These are phyloP conservation scores for Epicoccum nigrum DNA, from an alignment of 2,329 filamentous ascomycete genomes.

Conservation along the genomic window DNA sequence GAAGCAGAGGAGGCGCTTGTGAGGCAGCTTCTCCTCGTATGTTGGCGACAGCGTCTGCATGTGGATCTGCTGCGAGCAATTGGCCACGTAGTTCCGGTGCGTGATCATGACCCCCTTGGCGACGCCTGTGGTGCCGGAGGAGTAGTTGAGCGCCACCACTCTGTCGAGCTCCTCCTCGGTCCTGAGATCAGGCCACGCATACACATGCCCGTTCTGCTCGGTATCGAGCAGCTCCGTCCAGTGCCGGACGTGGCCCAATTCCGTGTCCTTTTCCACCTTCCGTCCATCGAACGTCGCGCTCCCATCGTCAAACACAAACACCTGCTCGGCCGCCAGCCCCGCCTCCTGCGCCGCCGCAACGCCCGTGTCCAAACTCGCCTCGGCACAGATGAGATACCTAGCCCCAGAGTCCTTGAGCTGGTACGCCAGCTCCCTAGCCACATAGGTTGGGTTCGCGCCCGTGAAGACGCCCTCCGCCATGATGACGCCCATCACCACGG, in stretches of 20 bases:
- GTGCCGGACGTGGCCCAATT: slow-evolving; percentile 56
- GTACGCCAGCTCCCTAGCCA: slow-evolving; percentile 73
- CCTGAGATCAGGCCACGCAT: slow-evolving; percentile 67
- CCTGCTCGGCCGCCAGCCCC: slow-evolving; percentile 59
- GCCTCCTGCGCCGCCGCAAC: slow-evolving; percentile 68
- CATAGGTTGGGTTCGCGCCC: slow-evolving; percentile 72
- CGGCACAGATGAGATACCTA: slow-evolving; percentile 69
- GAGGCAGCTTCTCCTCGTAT: slow-evolving; percentile 52
- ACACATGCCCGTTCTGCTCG: slow-evolving; percentile 58
- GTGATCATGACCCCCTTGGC: slow-evolving; percentile 85
- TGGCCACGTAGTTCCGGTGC: slow-evolving; percentile 78
- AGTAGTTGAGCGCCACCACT: slow-evolving; percentile 78
- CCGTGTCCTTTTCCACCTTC: slow-evolving; percentile 40
- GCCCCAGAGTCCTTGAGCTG: slow-evolving; percentile 76
- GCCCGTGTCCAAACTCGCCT: slow-evolving; percentile 65
- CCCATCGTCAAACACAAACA: slow-evolving; percentile 71
- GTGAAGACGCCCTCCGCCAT: slow-evolving; percentile 82
- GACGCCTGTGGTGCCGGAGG: slow-evolving; percentile 77
- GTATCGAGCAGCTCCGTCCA: slow-evolving; percentile 67
- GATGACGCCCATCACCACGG: slow-evolving; percentile 72
- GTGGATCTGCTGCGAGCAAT: slow-evolving; percentile 66
- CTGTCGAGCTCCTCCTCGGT: slow-evolving; percentile 57
- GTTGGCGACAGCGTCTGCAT: slow-evolving; percentile 56
- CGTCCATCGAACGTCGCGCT: slow-evolving; percentile 52
- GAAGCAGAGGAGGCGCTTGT: slow-evolving; percentile 65